Conservation (phyloP, 2,329 filamentous ascomycete genomes). For the Hawksworthiomyces lignivorus region DNA sequence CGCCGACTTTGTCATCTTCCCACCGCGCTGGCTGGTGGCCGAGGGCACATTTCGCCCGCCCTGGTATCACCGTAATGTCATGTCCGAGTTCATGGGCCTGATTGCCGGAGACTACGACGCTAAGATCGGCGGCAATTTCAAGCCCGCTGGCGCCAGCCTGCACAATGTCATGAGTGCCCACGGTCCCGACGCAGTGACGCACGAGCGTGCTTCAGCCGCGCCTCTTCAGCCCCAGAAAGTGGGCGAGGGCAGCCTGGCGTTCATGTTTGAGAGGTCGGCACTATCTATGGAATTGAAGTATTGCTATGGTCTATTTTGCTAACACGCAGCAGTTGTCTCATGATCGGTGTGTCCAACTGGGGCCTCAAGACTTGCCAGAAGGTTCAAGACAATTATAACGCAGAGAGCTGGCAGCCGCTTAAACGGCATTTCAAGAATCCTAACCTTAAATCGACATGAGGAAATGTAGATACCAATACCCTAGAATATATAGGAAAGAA, state of each 20-base stretch:
- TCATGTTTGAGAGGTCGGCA: conserved; percentile 67
- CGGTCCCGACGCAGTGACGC: conserved; percentile 52
- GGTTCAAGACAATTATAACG: too few relatives aligned
- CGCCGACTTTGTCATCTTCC: conserved; percentile 63
- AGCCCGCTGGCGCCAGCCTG: conserved; percentile 51
- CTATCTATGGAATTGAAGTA: too few relatives aligned
- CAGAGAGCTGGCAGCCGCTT: too few relatives aligned
- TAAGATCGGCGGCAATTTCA: conserved; percentile 50
- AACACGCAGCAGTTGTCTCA: too few relatives aligned
- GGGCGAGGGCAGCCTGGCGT: conserved; percentile 54
- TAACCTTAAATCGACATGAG: too few relatives aligned
- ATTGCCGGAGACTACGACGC: conserved; percentile 54
- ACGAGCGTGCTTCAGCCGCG: conserved; percentile 44
- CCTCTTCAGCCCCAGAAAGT: conserved; percentile 44
- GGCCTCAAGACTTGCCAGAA: conserved; percentile 50
- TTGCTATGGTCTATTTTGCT: too few relatives aligned
- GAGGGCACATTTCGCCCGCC: conserved; percentile 65
- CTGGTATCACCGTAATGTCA: conserved; percentile 65
- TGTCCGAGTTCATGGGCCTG: conserved; percentile 58
- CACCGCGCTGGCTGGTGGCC: conserved; percentile 61
- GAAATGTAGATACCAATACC: too few relatives aligned
- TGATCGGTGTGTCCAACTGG: conserved; percentile 68
- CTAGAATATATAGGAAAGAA: too few relatives aligned
- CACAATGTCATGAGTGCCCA: conserved; percentile 67
- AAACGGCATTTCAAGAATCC: too few relatives aligned